A percentile compares a stretch with the other conserved stretches of the same genome.
Evolutionary conservation across 73 alveolate species (phyloP).

Genomic region (Paramecium sonneborni): DNA sequence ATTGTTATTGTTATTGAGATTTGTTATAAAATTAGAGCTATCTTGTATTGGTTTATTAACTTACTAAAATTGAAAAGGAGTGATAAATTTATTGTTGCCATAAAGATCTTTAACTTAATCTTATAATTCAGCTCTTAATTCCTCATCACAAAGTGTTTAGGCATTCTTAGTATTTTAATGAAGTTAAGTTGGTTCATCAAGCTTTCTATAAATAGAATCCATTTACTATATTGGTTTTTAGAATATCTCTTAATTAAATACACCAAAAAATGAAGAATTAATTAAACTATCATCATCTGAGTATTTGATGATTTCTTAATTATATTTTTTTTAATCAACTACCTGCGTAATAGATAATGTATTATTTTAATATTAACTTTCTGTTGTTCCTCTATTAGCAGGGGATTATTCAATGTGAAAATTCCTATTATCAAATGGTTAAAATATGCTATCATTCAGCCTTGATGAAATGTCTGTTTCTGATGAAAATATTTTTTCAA

Average conservation of each 20-base stretch:
- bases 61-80: background rate
- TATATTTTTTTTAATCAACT: slow-evolving; percentile 28
- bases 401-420: background rate
- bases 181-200: background rate
- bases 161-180: background rate
- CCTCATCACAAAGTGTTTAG: slow-evolving; percentile 32
- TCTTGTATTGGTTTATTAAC: background rate
- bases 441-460: background rate
- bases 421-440: background rate
- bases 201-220: slow-evolving; percentile 6
- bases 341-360: background rate
- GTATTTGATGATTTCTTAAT: background rate
- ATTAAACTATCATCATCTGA: slow-evolving; percentile 23
- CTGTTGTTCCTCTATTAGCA: background rate
- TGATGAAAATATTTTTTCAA: slow-evolving; percentile 48
- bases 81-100: background rate
- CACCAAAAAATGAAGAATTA: slow-evolving; percentile 32
- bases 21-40: background rate
- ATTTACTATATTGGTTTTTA: background rate
- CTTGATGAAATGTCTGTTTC: slow-evolving; percentile 40
- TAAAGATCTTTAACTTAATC: background rate
- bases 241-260: background rate
- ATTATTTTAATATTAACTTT: background rate
- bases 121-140: background rate
- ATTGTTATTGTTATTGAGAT: background rate